Evolutionary conservation across 2,329 filamentous ascomycete species (phyloP), one percentile per base, ranked within the genome.

Genomic region (Falciphora oryzae): DNA sequence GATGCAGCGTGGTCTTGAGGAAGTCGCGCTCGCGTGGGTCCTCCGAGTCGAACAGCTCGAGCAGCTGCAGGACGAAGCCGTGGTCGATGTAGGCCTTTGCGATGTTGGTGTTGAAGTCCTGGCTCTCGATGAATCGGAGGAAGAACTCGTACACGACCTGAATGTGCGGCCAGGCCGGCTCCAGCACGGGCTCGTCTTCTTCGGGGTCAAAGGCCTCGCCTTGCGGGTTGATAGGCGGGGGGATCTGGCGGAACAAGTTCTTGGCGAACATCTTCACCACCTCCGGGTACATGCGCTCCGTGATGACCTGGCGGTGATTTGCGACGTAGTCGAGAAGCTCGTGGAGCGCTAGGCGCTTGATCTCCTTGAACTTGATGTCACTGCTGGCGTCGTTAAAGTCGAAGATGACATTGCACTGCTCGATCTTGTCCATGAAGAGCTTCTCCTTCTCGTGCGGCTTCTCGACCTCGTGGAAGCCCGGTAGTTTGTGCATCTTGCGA

Each of bases 131-230:
- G 79, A 99, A 99, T 66, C 95, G 87, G 67, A 99, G 83, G 83
- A 99, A 99, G 83, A 99, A 99, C 78, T 99, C 95, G 78, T 99
- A 99, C 57, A 99, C 95, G 65, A 99, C 95, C 79, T 99, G 95
- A 66, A 99, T 99, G 76, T 99, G 95, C 10, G 95, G 95, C 95
- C 95, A 99, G 6, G 95, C 95, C 50, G 99, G 95, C 80, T 99
- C 95, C 65, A 99, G 83, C 44, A 99, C 95, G 1, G 95, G 95
- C 75, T 99, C 95, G 71, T 99, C 95, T 80, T 99, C 95, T 77
- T 99, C 95, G 0, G 95, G 95, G 74, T 99, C 95, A 73, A 98
- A 99, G 1, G 95, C 95, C 76, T 99, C 95, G 66, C 95, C 95
- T 78, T 98, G 95, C 3, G 95, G 95, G 72, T 97, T 98, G 81